Evolutionary conservation across 306 rosid species (phyloP).

Genomic region (Casuarina glauca): DNA sequence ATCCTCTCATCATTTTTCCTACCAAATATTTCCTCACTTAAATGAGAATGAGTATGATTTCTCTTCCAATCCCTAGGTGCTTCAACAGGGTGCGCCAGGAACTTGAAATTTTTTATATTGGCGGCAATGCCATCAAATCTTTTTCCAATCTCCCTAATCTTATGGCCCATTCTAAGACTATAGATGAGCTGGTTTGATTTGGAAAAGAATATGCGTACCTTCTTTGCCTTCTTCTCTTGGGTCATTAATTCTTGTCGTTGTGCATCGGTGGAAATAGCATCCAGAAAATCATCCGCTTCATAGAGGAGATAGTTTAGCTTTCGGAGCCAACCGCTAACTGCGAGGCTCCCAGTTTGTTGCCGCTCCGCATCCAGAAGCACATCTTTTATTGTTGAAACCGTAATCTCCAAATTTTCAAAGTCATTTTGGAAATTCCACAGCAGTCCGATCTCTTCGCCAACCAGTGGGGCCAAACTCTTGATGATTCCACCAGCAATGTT

Average conservation of each 20-base stretch:
- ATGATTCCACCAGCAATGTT: neutral
- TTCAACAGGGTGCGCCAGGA: too few relatives aligned
- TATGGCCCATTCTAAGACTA: too few relatives aligned
- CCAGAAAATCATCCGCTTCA: neutral
- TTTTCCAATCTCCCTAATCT: neutral
- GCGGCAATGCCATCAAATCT: too few relatives aligned
- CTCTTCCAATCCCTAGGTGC: neutral
- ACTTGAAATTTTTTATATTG: too few relatives aligned
- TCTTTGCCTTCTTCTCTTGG: neutral
- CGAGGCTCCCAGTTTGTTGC: too few relatives aligned
- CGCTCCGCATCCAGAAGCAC: too few relatives aligned
- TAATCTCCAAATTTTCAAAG: neutral
- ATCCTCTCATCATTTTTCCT: constrained; percentile 24
- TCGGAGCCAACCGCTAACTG: too few relatives aligned
- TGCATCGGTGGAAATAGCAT: neutral
- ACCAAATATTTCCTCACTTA: neutral
- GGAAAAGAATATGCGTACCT: too few relatives aligned
- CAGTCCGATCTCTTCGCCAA: neutral
- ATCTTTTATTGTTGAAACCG: neutral
- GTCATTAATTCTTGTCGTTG: neutral
- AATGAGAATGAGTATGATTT: constrained; percentile 9
- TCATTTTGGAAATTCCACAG: neutral
- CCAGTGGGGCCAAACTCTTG: too few relatives aligned
- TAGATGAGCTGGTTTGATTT: too few relatives aligned
- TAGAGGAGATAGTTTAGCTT: too few relatives aligned